Evolutionary conservation across 2,329 filamentous ascomycete species (phyloP).

Genomic region (Phaeoacremonium minimum): DNA sequence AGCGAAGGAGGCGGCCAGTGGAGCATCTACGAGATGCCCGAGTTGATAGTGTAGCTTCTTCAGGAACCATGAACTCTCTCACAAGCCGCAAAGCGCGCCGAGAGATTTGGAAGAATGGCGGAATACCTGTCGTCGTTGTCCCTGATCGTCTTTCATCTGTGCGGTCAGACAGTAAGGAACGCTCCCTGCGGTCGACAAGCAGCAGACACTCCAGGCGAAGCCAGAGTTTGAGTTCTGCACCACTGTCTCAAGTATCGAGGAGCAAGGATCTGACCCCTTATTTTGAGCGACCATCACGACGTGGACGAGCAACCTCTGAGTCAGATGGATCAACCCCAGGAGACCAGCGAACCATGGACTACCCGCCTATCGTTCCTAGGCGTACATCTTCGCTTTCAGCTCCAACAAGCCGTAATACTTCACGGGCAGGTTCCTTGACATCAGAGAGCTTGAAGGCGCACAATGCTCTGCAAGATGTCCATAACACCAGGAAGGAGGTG

Average conservation of each 20-base stretch:
- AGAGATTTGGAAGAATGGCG: slow-evolving; percentile 55
- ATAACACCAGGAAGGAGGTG: slow-evolving; percentile 3
- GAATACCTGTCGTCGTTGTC: slow-evolving; percentile 59
- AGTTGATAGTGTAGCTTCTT: slow-evolving; percentile 44
- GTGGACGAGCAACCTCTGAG: slow-evolving; percentile 38
- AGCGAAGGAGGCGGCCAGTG: slow-evolving; percentile 9
- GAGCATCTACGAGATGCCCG: slow-evolving; percentile 20
- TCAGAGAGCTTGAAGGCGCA: slow-evolving; percentile 55
- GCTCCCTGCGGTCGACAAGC: slow-evolving; percentile 57
- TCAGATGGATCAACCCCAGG: slow-evolving; percentile 37
- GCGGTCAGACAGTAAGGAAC: slow-evolving; percentile 41
- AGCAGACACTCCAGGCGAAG: slow-evolving; percentile 52
- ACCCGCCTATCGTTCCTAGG: slow-evolving; percentile 50
- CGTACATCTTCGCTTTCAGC: slow-evolving; percentile 60
- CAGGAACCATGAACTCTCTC: slow-evolving; percentile 41
- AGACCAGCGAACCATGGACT: slow-evolving; percentile 56
- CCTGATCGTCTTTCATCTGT: slow-evolving; percentile 53
- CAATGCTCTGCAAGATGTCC: slow-evolving; percentile 28
- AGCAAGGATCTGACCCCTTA: slow-evolving; percentile 36
- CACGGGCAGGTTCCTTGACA: slow-evolving; percentile 51
- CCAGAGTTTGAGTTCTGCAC: slow-evolving; percentile 45
- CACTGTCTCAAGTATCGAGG: slow-evolving; percentile 33
- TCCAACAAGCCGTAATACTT: slow-evolving; percentile 54
- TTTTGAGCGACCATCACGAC: slow-evolving; percentile 35
- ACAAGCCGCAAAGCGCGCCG: slow-evolving; percentile 52